Base-by-base conservation (phyloP, 2,329 filamentous ascomycete genomes). In the Trichoderma arundinaceum region DNA sequence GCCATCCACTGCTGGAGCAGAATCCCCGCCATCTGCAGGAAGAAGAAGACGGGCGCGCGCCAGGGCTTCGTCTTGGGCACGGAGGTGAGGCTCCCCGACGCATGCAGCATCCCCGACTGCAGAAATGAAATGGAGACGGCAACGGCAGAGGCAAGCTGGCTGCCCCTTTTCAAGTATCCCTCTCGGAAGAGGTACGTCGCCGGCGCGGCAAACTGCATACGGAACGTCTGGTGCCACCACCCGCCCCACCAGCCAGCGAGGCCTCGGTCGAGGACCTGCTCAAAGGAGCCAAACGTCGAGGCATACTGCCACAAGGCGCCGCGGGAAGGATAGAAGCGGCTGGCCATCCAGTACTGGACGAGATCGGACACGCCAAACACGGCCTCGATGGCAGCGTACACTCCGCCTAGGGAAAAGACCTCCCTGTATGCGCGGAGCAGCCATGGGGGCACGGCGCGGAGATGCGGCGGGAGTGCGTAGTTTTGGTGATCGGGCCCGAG, bases 191-290 rank as follows among this genome's bases (percentile, higher is more conserved):
- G 71, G 71, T 80, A 85, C 1, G 76, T 76, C 0, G 83, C 79
- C 0, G 90, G 89, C 4, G 87, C 84, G 44, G 85, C 78, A 73
- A 94, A 93, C 2, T 86, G 87, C 64, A 88, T 84, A 0, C 93
- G 90, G 78, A 97, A 96, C 2, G 90, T 89, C 77, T 97, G 94
- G 76, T 98, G 94, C 94, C 94, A 97, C 84, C 88, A 94, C 22
- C 82, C 83, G 51, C 91, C 89, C 94, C 94, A 98, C 78, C 90
- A 90, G 0, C 93, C 94, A 0, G 86, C 83, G 1, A 97, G 81
- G 0, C 94, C 94, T 66, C 86, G 82, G 68, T 92, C 86, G 10
- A 89, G 77, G 1, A 94, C 81, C 32, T 81, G 77, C 0, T 72
- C 71, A 64, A 84, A 79, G 19, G 80, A 80, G 12, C 90, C 89